A percentile compares a stretch with the other conserved stretches of the same genome.
Evolutionary conservation across 352 stramenopile species (phyloP).

Genomic region (Phytophthora cactorum): DNA sequence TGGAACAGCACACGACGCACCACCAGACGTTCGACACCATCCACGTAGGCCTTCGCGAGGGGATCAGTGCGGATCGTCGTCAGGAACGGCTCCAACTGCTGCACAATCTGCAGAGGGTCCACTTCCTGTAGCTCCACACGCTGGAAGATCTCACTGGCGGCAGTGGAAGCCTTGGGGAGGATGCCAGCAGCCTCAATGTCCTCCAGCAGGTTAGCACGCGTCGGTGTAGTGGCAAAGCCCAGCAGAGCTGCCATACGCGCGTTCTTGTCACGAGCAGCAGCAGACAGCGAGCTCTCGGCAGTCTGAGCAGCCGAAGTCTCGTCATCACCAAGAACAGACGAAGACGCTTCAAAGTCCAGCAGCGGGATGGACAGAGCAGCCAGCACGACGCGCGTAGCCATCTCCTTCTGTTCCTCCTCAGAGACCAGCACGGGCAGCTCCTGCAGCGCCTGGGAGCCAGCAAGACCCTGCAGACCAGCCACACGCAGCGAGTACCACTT

Average conservation of each 20-base stretch:
- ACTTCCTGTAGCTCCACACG: conserved; percentile 75
- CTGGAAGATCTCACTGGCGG: conserved; percentile 71
- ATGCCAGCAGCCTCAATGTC: conserved; percentile 88
- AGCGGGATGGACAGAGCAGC: conserved; percentile 94
- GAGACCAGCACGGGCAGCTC: conserved; percentile 59
- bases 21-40: conserved; percentile 69
- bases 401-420: conserved; percentile 78
- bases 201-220: conserved; percentile 91
- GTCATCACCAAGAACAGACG: conserved; percentile 64
- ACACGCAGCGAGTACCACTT: conserved; percentile 96
- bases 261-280: conserved; percentile 92
- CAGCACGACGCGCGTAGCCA: conserved; percentile 93
- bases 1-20: conserved; percentile 85
- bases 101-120: conserved; percentile 79
- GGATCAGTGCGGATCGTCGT: conserved; percentile 47
- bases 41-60: conserved; percentile 60
- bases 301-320: conserved; percentile 61
- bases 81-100: conserved; percentile 70
- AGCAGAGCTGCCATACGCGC: conserved; percentile 94
- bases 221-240: conserved; percentile 87
- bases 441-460: conserved; percentile 45
- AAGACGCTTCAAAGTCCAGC: conserved; percentile 65
- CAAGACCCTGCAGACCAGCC: conserved; percentile 79
- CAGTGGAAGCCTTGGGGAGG: conserved; percentile 57
- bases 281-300: conserved; percentile 42